Evolutionary conservation across 2,329 filamentous ascomycete species (phyloP), one percentile per base, ranked within the genome.

Genomic region (Hypocrella siamensis): DNA sequence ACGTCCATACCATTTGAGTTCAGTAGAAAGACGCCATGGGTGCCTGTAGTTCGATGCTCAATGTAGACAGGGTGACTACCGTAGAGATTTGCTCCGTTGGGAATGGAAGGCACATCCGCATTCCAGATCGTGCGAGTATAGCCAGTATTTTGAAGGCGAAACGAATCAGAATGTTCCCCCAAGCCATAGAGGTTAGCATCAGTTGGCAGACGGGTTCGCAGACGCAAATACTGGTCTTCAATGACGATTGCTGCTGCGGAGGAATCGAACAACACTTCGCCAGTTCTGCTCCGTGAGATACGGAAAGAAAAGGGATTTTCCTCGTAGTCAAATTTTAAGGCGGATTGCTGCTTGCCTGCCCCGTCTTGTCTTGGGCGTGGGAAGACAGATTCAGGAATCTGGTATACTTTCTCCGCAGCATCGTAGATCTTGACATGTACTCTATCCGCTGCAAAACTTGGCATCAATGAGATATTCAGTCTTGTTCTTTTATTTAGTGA

Each of bases 1-100:
- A 86, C 63, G 37, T 86, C 79, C 75, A 85, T 85, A 21, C 71
- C 79, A 43, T 82, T 78, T 10, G 73, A 76, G 51, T 81, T 83
- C 40, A 79, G 53, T 17, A 83, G 57, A 47, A 82, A 77, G 16
- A 82, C 79, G 14, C 76, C 64, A 57, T 81, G 48, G 37, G 75
- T 55, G 45, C 72, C 56, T 33, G 32, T 37, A 6, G 63, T 62
- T 15, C 80, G 67, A 46, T 82, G 74, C 35, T 85, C 79, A 40
- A 77, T 71, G 54, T 84, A 84, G n/a, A 84, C 58, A 0, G 79
- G 79, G 40, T 85, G 79, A 31, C 67, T 70, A 4, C 79, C 76
- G 41, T 86, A 85, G 4, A 85, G 51, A 42, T 85, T 85, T 14
- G 65, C 60, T 2, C 67, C 67, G 2, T 59, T 50, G 0, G 78